phyloP scores from a whole-genome alignment of 129 eudicot genomes.

The Arctium lappa region DNA sequence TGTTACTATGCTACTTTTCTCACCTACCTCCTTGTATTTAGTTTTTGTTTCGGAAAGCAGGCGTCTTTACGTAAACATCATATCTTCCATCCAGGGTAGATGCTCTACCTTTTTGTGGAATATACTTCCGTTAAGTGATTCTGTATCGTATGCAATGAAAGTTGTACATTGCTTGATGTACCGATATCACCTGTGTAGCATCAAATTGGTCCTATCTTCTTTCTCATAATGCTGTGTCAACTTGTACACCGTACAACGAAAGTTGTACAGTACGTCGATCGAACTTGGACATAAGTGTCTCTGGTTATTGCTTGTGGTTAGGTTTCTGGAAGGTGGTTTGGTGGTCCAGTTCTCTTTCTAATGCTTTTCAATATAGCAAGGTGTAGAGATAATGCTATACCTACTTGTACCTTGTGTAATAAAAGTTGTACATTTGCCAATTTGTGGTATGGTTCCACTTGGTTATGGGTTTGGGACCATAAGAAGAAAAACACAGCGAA shows the following conservation, averaged over 20 bases:
- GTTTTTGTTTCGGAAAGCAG: neutral
- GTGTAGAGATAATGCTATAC: neutral
- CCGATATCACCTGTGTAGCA: slow-evolving; percentile 6
- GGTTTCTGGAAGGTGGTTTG: slow-evolving; percentile 13
- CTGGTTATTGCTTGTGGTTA: slow-evolving; percentile 15
- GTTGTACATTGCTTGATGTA: neutral
- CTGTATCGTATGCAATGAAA: neutral
- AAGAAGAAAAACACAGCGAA: slow-evolving; percentile 11
- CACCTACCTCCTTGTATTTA: neutral
- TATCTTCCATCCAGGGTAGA: neutral
- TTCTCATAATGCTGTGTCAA: neutral
- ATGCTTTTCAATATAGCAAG: neutral
- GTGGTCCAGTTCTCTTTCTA: slow-evolving; percentile 19
- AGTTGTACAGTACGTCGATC: neutral
- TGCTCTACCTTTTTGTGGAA: neutral
- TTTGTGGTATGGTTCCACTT: slow-evolving; percentile 12
- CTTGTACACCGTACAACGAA: neutral
- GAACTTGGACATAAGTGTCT: slow-evolving; percentile 12
- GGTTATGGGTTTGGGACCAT: slow-evolving; percentile 24
- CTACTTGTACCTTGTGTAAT: slow-evolving; percentile 8
- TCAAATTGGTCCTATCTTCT: slow-evolving; percentile 14
- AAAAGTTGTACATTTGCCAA: slow-evolving; percentile 13
- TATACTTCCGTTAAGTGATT: neutral
- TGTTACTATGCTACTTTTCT: neutral
- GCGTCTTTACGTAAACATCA: neutral